Conservation (phyloP, 176 grass and related monocot genomes). For the Bolboschoenus planiculmis region DNA sequence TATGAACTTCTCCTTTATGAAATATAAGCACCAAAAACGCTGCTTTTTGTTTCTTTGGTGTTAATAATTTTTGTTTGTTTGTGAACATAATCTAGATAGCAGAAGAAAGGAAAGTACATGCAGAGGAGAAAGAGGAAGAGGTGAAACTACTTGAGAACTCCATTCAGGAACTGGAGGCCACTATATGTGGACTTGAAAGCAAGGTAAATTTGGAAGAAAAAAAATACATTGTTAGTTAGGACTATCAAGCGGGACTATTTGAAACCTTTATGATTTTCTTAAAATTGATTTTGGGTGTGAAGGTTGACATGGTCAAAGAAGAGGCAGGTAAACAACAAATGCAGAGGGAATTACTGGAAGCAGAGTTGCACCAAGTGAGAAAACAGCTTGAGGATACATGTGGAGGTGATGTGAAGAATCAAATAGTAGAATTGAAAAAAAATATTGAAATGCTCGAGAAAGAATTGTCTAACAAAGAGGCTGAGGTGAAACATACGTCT, state of each 20-base stretch:
- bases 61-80: neutral
- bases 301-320: conserved; percentile 69
- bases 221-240: neutral
- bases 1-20: neutral
- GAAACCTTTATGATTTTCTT: neutral
- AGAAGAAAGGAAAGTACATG: conserved; percentile 56
- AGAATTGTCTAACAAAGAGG: conserved; percentile 74
- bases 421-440: conserved; percentile 40
- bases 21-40: neutral
- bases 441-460: conserved; percentile 67
- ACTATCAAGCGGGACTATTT: neutral
- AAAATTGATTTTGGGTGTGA: conserved; percentile 26
- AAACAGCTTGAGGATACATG: conserved; percentile 53
- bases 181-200: conserved; percentile 75
- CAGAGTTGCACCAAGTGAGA: conserved; percentile 71
- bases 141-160: conserved; percentile 81
- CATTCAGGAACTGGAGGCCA: conserved; percentile 73
- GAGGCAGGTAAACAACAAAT: conserved; percentile 67
- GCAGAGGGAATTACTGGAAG: conserved; percentile 68
- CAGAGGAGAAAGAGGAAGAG: conserved; percentile 87
- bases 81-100: conserved; percentile 47
- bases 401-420: conserved; percentile 29
- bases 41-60: neutral
- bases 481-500: conserved; percentile 43
- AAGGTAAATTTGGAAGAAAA: conserved; percentile 37